Conservation (phyloP, 192 early-diverging fungal genomes). For the Rhizophagus sp. region DNA sequence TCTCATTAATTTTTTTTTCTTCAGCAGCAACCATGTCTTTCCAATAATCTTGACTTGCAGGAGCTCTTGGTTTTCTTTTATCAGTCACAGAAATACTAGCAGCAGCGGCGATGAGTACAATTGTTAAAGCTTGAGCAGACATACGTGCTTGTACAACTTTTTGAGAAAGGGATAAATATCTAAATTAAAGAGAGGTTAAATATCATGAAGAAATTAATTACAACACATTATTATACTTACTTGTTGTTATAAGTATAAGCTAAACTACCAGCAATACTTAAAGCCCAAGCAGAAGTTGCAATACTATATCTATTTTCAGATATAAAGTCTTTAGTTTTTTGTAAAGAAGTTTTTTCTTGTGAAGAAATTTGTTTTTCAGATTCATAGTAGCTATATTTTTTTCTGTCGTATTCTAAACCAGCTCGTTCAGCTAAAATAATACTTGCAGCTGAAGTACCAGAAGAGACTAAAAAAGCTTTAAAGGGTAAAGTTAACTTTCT, state of each 20-base stretch:
- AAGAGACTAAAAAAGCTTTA: conserved; percentile 39
- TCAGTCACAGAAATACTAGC: conserved; percentile 51
- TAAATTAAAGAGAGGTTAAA: neutral
- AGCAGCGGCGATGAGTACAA: conserved; percentile 60
- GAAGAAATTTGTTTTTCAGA: neutral
- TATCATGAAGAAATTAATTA: neutral
- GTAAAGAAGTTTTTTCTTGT: neutral
- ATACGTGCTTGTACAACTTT: conserved; percentile 72
- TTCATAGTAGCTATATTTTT: conserved; percentile 33
- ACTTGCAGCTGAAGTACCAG: conserved; percentile 39
- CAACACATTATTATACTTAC: neutral
- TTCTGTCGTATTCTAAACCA: conserved; percentile 36
- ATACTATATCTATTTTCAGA: conserved; percentile 24
- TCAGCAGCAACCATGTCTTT: conserved; percentile 22
- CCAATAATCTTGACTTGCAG: conserved; percentile 3
- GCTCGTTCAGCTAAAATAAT: conserved; percentile 41
- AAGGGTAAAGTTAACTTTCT: conserved; percentile 34
- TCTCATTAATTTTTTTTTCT: conserved; percentile 15
- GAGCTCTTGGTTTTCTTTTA: neutral
- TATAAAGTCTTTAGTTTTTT: neutral
- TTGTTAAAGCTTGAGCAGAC: conserved; percentile 68
- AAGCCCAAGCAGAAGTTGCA: conserved; percentile 43
- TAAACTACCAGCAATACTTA: conserved; percentile 42
- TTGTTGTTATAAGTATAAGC: conserved; percentile 41
- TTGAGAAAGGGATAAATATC: conserved; percentile 57